Conservation (phyloP, 73 alveolate species). For the Paraurostyla sp. region DNA sequence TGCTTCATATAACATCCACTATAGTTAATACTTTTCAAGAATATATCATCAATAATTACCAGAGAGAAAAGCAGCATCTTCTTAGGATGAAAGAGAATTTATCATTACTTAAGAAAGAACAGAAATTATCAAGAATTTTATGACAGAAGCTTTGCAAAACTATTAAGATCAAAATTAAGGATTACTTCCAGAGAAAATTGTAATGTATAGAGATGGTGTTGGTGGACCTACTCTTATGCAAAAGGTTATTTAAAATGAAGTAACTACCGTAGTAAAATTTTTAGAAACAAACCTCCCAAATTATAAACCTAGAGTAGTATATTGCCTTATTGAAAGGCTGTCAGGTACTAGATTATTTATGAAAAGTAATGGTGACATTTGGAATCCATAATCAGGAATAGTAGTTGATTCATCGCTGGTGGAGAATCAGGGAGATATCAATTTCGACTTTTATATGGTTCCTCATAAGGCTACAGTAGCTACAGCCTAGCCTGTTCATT, state of each 20-base stretch:
- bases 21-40: constrained; percentile 45
- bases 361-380: not conserved
- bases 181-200: constrained; percentile 76
- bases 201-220: constrained; percentile 91
- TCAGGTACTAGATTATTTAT: constrained; percentile 77
- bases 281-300: not conserved
- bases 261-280: not conserved
- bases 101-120: constrained; percentile 40
- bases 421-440: constrained; percentile 57
- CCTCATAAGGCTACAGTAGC: constrained; percentile 87
- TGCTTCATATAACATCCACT: constrained; percentile 62
- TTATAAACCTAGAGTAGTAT: constrained; percentile 16
- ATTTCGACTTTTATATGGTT: constrained; percentile 83
- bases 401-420: constrained; percentile 77
- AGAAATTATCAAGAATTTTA: not conserved
- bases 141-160: not conserved
- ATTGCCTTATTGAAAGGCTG: constrained; percentile 76
- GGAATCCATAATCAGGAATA: constrained; percentile 87
- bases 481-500: constrained; percentile 85
- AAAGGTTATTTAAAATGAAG: not conserved
- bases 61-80: not conserved
- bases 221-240: constrained; percentile 66
- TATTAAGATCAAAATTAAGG: constrained; percentile 26
- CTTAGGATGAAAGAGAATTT: not conserved
- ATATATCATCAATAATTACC: not conserved